Percentiles rank a stretch among this genome's conserved stretches.
These are phyloP conservation scores for Penicillium atrosanguineum DNA, from an alignment of 495 filamentous ascomycete species.

Conservation along the genomic window DNA sequence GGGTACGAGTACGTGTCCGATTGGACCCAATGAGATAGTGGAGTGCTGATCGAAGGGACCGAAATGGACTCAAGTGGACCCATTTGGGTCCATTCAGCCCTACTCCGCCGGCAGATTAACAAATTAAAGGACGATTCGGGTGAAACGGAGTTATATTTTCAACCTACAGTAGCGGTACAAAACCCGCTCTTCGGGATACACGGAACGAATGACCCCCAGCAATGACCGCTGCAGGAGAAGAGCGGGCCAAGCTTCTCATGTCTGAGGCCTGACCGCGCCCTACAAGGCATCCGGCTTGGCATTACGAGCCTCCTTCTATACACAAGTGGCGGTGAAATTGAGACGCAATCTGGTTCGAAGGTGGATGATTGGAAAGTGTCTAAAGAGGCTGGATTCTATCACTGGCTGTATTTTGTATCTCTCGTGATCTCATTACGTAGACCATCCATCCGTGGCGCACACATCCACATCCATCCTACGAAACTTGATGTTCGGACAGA, in stretches of 20 bases:
- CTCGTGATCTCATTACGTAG: neutral
- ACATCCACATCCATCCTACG: neutral
- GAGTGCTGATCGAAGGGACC: slow-evolving; percentile 17
- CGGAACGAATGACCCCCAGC: slow-evolving; percentile 1
- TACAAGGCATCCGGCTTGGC: slow-evolving; percentile 20
- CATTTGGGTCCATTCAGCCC: slow-evolving; percentile 20
- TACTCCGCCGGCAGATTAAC: slow-evolving; percentile 14
- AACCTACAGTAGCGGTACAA: slow-evolving; percentile 4
- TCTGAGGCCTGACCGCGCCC: slow-evolving; percentile 31
- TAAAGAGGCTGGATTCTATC: neutral
- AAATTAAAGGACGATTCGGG: slow-evolving; percentile 7
- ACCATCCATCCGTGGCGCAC: neutral
- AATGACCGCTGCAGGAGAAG: neutral
- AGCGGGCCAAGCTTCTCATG: slow-evolving; percentile 33
- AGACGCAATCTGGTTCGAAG: neutral
- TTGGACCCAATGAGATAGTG: slow-evolving; percentile 8
- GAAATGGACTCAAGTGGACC: neutral
- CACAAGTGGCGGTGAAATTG: slow-evolving; percentile 17
- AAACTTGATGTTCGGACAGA: neutral
- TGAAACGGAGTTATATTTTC: neutral
- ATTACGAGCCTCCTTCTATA: slow-evolving; percentile 5
- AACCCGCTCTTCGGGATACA: slow-evolving; percentile 4
- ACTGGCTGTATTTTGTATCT: neutral
- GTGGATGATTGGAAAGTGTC: neutral
- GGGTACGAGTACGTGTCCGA: slow-evolving; percentile 17